A percentile compares a stretch with the other conserved stretches of the same genome.
Evolutionary conservation across 768 basidiomycete species (phyloP).

Genomic region (Rhodotorula babjevae): DNA sequence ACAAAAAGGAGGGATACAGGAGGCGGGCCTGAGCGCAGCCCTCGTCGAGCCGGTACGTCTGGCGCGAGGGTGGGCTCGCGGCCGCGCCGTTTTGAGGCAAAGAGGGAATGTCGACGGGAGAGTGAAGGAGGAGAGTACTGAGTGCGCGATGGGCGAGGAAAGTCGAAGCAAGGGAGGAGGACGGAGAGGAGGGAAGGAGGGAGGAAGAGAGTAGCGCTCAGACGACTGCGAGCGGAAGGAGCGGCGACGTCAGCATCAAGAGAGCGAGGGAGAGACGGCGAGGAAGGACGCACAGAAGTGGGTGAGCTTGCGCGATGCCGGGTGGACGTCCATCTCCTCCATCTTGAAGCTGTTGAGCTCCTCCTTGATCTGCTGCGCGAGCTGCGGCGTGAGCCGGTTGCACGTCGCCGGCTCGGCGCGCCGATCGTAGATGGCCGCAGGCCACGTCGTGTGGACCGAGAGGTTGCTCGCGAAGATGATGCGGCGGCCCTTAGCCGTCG

Average conservation of each 20-base stretch:
- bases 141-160: not conserved
- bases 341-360: constrained; percentile 98
- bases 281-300: constrained; percentile 28
- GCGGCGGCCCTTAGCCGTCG: constrained; percentile 53
- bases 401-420: constrained; percentile 94
- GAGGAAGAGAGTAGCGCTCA: not conserved
- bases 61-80: no score
- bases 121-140: not conserved
- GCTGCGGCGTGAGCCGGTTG: constrained; percentile 86
- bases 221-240: not conserved
- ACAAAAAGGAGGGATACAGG: no score
- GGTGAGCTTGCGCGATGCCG: constrained; percentile 45
- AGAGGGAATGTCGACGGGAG: not conserved
- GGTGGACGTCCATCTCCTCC: constrained; percentile 98
- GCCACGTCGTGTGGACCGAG: constrained; percentile 96
- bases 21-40: no score
- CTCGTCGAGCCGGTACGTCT: no score
- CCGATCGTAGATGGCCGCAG: constrained; percentile 81
- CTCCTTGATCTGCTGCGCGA: constrained; percentile 96
- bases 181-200: not conserved
- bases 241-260: not conserved
- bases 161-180: not conserved
- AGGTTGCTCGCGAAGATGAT: constrained; percentile 86
- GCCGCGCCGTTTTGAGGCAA: not conserved
- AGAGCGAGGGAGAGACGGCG: not conserved